Base-by-base conservation (phyloP, 176 grass and related monocot genomes). In the Panicum miliaceum region DNA sequence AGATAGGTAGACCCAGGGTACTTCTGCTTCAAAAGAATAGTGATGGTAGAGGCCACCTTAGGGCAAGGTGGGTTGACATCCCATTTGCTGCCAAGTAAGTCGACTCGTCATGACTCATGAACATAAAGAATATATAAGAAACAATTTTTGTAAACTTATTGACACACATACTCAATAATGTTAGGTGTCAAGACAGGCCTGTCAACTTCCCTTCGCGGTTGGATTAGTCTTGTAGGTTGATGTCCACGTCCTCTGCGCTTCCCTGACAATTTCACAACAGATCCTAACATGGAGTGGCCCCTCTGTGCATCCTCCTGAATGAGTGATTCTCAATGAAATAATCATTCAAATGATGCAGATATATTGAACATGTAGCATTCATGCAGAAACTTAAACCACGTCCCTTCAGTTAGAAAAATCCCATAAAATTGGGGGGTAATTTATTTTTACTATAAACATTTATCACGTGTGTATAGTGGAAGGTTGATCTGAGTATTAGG, bases 1-100 rank as follows among this genome's bases (percentile, higher is more conserved):
- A 75, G 23, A 80, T 81, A 86, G 68, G 84, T 86, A 53, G 84
- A 86, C 36, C 84, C 84, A 74, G 84, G 84, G 58, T 86, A 74
- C 46, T 66, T 81, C 84, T 86, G 84, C 77, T 81, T 86, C 68
- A 86, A 43, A 74, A 81, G 77, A 81, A 80, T 9, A 14, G 84
- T 86, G 68, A 81, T 56, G 34, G 84, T 81, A 84, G 82, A 84
- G 32, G 82, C 59, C 82, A 66, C 71, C 69, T 86, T 86, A 54
- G 85, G 46, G 66, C 77, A 86, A 81, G 77, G 77, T 45, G 77
- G 85, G 60, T 73, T 67, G 47, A 81, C 69, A 26, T 81, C 85
- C 85, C 85, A 86, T 48, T 81, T 86, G 78, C 77, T 81, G 77
- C 11, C 69, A 81, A 62, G 18, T 22, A 43, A 58, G 19, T 81